Base-by-base conservation (phyloP, 352 stramenopile genomes). In the Phytophthora cajani region DNA sequence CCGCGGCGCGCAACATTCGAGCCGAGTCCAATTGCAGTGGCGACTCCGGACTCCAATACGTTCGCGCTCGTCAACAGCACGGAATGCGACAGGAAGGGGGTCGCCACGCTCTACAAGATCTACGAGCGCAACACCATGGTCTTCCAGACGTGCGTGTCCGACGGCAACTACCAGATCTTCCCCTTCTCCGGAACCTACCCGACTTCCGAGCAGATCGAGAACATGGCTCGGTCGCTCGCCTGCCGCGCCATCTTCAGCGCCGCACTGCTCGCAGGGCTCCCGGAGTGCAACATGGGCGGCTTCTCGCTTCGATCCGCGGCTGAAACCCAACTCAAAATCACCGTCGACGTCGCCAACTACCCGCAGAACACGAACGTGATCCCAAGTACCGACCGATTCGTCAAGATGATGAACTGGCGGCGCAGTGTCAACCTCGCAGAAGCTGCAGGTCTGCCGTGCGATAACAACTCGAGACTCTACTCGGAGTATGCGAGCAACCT, bases 361-460 rank as follows among this genome's bases (percentile, higher is more conserved):
- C 64, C 69, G 0, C 72, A 60, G 53, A 32, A 56, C 12, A 42
- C 64, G 3, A 58, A 27, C 30, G 62, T 70, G 8, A 64, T 77
- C 27, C 79, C 83, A 7, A 77, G 71, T 19, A 76, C 75, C 14
- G 56, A 80, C 21, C 73, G 81, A 30, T 89, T 89, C 58, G 74
- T 79, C 33, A 69, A 84, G 46, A 71, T 91, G 46, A 73, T 91
- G 64, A 42, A 78, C 19, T 91, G 81, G 80, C 69, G 83, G 16
- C 80, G 82, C n/a, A 68, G 88, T 27, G 74, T 79, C 10, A 82
- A 90, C 49, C 53, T 83, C 32, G 84, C 84, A 1, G 69, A 82
- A 59, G 64, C 42, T 14, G 72, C 72, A 0, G 75, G 76, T 0
- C 59, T 86, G 21, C 82, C 82, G 10, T 85, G 77, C 57, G 82